phyloP scores from a whole-genome alignment of 768 basidiomycete genomes.

The Pisolithus sp. region DNA sequence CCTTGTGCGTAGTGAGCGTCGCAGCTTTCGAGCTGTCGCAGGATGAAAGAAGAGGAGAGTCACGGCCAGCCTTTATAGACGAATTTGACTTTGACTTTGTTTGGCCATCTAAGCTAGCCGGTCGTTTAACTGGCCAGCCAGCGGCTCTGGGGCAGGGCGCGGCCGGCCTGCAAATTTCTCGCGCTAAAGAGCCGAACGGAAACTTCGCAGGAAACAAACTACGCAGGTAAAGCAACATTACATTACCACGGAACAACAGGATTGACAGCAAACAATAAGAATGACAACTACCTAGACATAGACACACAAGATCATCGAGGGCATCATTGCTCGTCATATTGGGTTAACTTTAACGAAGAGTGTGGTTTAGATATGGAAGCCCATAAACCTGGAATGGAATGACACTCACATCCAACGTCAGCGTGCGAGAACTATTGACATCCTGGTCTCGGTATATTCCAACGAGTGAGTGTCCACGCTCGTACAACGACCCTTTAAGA shows the following conservation, averaged over 20 bases:
- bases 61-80: too few species aligned
- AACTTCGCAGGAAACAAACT: too few species aligned
- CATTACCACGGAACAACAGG: background rate
- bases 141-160: too few species aligned
- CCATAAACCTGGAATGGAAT: background rate
- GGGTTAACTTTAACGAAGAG: constrained; percentile 39
- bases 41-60: too few species aligned
- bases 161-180: too few species aligned
- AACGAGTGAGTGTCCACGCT: constrained; percentile 83
- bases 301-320: background rate
- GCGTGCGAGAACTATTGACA: constrained; percentile 82
- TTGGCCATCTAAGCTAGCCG: too few species aligned
- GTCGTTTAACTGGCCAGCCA: too few species aligned
- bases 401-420: constrained; percentile 79
- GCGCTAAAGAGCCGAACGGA: too few species aligned
- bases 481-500: constrained; percentile 89
- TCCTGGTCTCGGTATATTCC: constrained; percentile 95
- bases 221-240: too few species aligned
- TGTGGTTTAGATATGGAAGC: background rate
- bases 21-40: constrained; percentile 48
- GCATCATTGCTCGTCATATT: constrained; percentile 48
- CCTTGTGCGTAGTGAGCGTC: constrained; percentile 56
- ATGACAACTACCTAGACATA: background rate
- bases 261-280: background rate
- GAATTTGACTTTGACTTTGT: too few species aligned